phyloP scores from a whole-genome alignment of 352 stramenopile genomes.

The Phytophthora megakarya region DNA sequence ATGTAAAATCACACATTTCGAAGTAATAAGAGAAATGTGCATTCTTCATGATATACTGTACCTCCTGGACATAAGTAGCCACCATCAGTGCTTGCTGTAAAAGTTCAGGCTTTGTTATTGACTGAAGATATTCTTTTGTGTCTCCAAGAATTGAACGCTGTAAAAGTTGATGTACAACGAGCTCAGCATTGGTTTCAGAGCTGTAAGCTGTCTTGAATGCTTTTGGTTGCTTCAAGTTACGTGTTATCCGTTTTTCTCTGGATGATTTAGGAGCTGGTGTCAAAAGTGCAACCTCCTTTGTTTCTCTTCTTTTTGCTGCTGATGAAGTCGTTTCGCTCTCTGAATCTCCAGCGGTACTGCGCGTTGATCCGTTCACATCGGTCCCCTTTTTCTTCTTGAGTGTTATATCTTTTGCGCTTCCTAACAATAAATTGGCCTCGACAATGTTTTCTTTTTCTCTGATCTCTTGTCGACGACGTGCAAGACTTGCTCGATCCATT shows the following conservation, averaged over 20 bases:
- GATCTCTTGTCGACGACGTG: constrained; percentile 43
- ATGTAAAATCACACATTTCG: background rate
- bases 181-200: constrained; percentile 31
- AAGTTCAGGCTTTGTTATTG: constrained; percentile 48
- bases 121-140: constrained; percentile 40
- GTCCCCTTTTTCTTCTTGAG: constrained; percentile 25
- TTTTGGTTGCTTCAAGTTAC: constrained; percentile 8
- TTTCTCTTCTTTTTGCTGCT: background rate
- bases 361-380: constrained; percentile 4
- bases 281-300: background rate
- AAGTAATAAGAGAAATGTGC: too few species aligned
- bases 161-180: constrained; percentile 59
- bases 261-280: background rate
- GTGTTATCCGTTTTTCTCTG: background rate
- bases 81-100: constrained; percentile 53
- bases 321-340: constrained; percentile 1
- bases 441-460: constrained; percentile 25
- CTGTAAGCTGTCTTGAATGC: background rate
- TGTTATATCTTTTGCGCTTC: background rate
- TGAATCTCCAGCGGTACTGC: background rate
- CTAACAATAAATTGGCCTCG: constrained; percentile 1
- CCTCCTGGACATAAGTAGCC: constrained; percentile 50
- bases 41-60: constrained; percentile 19
- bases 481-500: constrained; percentile 47
- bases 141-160: constrained; percentile 52